Base-by-base conservation (phyloP, 345 rosid species). In the Pseudoturritis turrita region DNA sequence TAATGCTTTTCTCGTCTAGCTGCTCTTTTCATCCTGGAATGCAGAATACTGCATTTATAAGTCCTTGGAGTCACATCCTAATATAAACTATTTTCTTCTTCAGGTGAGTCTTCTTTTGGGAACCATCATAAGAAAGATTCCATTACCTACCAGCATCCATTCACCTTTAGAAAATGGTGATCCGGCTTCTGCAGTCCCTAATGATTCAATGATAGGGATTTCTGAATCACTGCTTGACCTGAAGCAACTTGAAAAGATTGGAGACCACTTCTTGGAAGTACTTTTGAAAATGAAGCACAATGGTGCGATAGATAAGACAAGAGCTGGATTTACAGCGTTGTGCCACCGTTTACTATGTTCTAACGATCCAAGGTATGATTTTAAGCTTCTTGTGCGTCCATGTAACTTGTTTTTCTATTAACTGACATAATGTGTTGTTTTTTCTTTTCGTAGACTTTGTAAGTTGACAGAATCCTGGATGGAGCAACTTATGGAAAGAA, bases 81-180 rank as follows among this genome's bases (percentile, higher is more conserved):
- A 62, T 22, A 55, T 22, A 46, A 67, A 55, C 61, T 37, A 46
- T 58, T 71, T 82, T 74, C 89, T 70, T 70, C 72, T 63, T 74
- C 90, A 94, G 98, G 91, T 89, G 83, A 91, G 97, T 79, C 95
- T 94, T 85, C 95, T 91, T 50, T 77, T 94, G 15, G 98, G 96
- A 51, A 94, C 97, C 58, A 88, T 94, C 74, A 82, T 80, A 71
- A 80, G 98, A 77, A 91, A 91, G 84, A 79, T 94, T 78, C 98
- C 98, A 69, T 80, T 94, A 52, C 90, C 90, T 49, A 80, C 81
- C 64, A 71, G 80, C 63, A 76, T 79, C 74, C 80, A 67, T 74
- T 75, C 82, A 39, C 82, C 72, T 62, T 72, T 49, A 62, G 83
- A 81, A 47, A 50, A 81, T 76, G 78, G 72, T 8, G 64, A 46